Conservation (phyloP, 192 early-diverging fungal genomes). For the Entomortierella beljakovae region DNA sequence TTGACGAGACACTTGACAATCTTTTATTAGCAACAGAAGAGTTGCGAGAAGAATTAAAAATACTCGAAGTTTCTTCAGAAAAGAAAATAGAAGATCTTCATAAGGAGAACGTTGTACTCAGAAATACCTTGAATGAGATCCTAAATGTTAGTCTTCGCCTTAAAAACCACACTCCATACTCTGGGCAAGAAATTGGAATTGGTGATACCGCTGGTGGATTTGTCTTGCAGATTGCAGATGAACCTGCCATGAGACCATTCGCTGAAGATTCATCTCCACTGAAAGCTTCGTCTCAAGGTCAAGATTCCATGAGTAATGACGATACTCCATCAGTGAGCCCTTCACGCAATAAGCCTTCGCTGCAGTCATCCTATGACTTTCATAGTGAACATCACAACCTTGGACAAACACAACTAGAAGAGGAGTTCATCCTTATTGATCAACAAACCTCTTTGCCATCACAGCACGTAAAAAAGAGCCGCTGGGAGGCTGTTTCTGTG, state of each 20-base stretch:
- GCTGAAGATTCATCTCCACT: conserved; percentile 25
- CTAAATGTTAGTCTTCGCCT: conserved; percentile 60
- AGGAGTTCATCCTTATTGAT: conserved; percentile 44
- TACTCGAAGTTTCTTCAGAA: conserved; percentile 20
- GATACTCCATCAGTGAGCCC: neutral
- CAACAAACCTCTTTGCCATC: conserved; percentile 9
- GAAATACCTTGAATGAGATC: conserved; percentile 61
- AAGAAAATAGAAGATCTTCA: conserved; percentile 54
- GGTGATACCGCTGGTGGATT: conserved; percentile 40
- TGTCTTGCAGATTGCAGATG: conserved; percentile 48
- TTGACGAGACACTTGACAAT: conserved; percentile 66
- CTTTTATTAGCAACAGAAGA: conserved; percentile 58
- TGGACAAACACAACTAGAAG: conserved; percentile 20
- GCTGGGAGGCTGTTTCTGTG: conserved; percentile 29
- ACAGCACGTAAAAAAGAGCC: conserved; percentile 24
- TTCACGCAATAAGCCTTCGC: neutral
- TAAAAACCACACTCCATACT: conserved; percentile 59
- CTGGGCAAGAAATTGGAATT: conserved; percentile 49
- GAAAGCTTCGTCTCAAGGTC: neutral
- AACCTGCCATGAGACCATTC: conserved; percentile 36
- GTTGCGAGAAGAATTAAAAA: conserved; percentile 57
- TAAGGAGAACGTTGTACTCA: conserved; percentile 56
- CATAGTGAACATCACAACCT: conserved; percentile 46
- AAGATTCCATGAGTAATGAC: neutral
- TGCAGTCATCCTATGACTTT: conserved; percentile 49